These are phyloP conservation scores for Chaetomium globosum DNA, from an alignment of 2,329 filamentous ascomycete genomes.

Conservation along the genomic window DNA sequence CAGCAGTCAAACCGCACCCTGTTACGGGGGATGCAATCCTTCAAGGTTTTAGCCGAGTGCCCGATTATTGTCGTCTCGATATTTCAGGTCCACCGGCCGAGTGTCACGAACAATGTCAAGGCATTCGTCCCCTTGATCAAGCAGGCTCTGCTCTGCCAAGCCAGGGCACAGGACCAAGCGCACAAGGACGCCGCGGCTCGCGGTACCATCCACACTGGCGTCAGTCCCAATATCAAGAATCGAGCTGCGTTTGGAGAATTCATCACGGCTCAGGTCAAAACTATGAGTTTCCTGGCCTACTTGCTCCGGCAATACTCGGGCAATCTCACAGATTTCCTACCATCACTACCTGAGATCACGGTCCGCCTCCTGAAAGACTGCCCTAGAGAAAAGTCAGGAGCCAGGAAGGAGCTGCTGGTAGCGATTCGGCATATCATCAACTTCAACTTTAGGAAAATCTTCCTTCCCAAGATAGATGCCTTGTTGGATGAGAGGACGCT, in stretches of 20 bases:
- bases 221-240: constrained; percentile 92
- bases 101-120: constrained; percentile 82
- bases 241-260: constrained; percentile 94
- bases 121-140: constrained; percentile 94
- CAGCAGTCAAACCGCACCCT: constrained; percentile 78
- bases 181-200: constrained; percentile 80
- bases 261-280: constrained; percentile 97
- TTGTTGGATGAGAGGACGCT: constrained; percentile 90
- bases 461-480: constrained; percentile 91
- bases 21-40: constrained; percentile 94
- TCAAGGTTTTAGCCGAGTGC: constrained; percentile 96
- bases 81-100: constrained; percentile 85
- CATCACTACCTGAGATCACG: constrained; percentile 82
- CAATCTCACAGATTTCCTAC: constrained; percentile 84
- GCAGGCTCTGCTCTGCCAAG: constrained; percentile 82
- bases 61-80: constrained; percentile 98
- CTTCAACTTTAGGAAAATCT: constrained; percentile 96
- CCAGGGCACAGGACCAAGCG: constrained; percentile 88
- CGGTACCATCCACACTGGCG: constrained; percentile 84
- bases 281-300: constrained; percentile 97
- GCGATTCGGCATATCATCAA: constrained; percentile 99
- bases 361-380: constrained; percentile 91
- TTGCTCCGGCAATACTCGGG: constrained; percentile 84
- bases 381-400: constrained; percentile 88
- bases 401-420: constrained; percentile 91